These are phyloP conservation scores for Cryphonectria japonica DNA, from an alignment of 2,329 filamentous ascomycete genomes.

Conservation along the genomic window DNA sequence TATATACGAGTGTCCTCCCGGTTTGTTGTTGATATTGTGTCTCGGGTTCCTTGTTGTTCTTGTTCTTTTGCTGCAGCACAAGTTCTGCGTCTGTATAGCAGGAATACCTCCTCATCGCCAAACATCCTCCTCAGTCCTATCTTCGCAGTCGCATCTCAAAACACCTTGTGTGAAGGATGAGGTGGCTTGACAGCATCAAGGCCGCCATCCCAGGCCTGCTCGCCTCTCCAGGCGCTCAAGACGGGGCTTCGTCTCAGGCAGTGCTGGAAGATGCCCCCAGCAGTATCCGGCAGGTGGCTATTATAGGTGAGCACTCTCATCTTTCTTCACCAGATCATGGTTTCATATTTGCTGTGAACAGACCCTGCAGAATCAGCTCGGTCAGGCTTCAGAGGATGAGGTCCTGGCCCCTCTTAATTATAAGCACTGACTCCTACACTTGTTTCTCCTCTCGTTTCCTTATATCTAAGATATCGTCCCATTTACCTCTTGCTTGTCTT, in stretches of 20 bases:
- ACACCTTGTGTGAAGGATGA: conserved; percentile 14
- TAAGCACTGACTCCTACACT: neutral
- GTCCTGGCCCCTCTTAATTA: neutral
- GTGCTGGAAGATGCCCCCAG: conserved; percentile 26
- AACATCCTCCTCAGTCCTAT: neutral
- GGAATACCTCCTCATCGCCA: neutral
- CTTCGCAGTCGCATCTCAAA: neutral
- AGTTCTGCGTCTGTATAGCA: neutral
- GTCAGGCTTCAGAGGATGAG: neutral
- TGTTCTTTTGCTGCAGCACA: neutral
- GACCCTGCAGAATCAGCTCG: neutral
- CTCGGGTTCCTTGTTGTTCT: neutral
- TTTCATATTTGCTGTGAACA: neutral
- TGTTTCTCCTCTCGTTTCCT: neutral
- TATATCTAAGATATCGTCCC: neutral
- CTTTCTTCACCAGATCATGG: neutral
- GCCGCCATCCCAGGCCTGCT: conserved; percentile 28
- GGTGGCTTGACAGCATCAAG: conserved; percentile 28
- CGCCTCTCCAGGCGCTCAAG: conserved; percentile 17
- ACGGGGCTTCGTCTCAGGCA: conserved; percentile 11
- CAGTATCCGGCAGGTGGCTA: conserved; percentile 37
- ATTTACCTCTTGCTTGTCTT: neutral
- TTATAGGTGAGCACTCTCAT: conserved; percentile 32
- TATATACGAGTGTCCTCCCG: neutral
- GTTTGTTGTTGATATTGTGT: neutral